phyloP scores from a whole-genome alignment of 257 asterid species.

The Przewalskia tangutica region DNA sequence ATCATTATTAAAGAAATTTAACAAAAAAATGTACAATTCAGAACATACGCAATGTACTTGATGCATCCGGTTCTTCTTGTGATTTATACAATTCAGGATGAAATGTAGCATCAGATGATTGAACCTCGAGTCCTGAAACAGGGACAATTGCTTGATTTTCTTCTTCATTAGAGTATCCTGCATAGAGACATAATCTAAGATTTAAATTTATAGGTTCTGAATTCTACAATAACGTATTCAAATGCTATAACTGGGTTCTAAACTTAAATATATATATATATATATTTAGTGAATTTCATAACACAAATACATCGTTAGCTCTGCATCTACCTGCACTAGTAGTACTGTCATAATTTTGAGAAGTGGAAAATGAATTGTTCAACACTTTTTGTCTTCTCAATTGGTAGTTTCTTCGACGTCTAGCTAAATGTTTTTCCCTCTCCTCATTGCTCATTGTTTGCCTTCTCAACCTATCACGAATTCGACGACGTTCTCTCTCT shows the following conservation, averaged over 20 bases:
- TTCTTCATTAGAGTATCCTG: not conserved
- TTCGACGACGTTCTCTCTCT: constrained; percentile 31
- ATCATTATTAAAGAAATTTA: not conserved
- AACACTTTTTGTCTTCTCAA: constrained; percentile 26
- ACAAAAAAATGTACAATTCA: not conserved
- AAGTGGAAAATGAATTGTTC: not conserved
- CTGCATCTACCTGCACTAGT: not conserved
- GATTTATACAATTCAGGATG: not conserved
- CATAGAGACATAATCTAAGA: not conserved
- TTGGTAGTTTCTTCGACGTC: constrained; percentile 31
- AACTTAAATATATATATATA: no score
- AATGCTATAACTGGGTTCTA: no score
- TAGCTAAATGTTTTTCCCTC: constrained; percentile 33
- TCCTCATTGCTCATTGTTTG: constrained; percentile 34
- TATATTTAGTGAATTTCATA: no score
- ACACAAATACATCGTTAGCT: not conserved
- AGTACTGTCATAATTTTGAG: not conserved
- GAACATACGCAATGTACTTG: not conserved
- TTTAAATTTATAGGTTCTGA: not conserved
- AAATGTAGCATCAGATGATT: not conserved
- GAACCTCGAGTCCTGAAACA: constrained; percentile 4
- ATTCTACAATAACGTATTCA: not conserved
- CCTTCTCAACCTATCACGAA: constrained; percentile 29
- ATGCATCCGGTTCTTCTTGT: not conserved
- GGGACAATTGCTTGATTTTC: constrained; percentile 2